These are phyloP conservation scores for Sapria himalayana DNA, from an alignment of 345 rosid species.

Conservation along the genomic window DNA sequence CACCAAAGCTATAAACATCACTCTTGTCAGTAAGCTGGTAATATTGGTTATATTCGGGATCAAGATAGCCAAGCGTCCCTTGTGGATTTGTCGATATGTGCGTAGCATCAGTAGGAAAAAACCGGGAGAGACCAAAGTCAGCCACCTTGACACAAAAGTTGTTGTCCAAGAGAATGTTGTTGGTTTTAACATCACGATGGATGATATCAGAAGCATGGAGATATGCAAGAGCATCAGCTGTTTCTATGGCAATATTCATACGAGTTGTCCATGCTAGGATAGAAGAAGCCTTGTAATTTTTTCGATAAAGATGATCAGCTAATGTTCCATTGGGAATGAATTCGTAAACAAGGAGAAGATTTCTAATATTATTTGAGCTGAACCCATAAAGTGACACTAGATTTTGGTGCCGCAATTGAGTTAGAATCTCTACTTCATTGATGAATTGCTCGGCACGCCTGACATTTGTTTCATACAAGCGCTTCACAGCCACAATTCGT, in stretches of 20 bases:
- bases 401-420: constrained; percentile 12
- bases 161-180: constrained; percentile 11
- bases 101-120: constrained; percentile 14
- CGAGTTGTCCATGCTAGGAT: constrained; percentile 10
- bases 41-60: constrained; percentile 16
- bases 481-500: constrained; percentile 16
- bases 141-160: constrained; percentile 14
- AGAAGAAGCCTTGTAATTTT: background rate
- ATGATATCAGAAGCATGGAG: constrained; percentile 14
- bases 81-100: constrained; percentile 17
- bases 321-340: constrained; percentile 13
- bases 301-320: constrained; percentile 22
- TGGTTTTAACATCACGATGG: constrained; percentile 14
- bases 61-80: constrained; percentile 16
- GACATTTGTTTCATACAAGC: constrained; percentile 13
- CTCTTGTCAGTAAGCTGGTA: constrained; percentile 15
- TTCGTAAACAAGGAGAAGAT: constrained; percentile 16
- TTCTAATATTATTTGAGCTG: constrained; percentile 14
- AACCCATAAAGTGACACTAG: constrained; percentile 17
- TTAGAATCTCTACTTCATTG: constrained; percentile 15
- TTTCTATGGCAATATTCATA: constrained; percentile 12
- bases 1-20: constrained; percentile 19
- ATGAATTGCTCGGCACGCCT: constrained; percentile 15
- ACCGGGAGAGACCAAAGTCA: constrained; percentile 15
- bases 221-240: constrained; percentile 16